These are phyloP conservation scores for Oxyria digyna DNA, from an alignment of 148 eudicot genomes.

Conservation along the genomic window DNA sequence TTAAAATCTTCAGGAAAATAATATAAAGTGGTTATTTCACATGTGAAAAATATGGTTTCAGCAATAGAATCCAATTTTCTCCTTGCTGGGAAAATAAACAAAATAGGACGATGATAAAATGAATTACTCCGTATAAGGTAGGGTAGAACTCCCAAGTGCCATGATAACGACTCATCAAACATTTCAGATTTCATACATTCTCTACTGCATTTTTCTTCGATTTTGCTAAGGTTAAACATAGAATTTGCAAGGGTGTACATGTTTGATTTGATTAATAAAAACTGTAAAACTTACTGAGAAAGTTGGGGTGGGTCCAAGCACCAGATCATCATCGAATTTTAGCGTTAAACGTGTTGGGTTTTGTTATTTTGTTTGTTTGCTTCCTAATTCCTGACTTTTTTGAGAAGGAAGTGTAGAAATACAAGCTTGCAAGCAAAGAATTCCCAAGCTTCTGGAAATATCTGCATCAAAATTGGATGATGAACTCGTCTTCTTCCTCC, in stretches of 20 bases:
- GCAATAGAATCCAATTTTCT: not conserved
- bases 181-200: not conserved
- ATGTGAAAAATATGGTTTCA: not conserved
- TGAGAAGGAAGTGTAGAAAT: not conserved
- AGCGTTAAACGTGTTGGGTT: not conserved
- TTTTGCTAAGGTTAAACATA: no score
- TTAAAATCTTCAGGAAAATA: no score
- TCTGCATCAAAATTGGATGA: slow-evolving; percentile 4
- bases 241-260: no score
- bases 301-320: not conserved
- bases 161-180: not conserved
- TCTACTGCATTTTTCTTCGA: not conserved
- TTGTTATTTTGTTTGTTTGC: not conserved
- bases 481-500: not conserved
- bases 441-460: slow-evolving; percentile 1
- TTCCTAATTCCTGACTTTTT: not conserved
- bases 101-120: no score
- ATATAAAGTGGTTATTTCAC: no score
- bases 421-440: slow-evolving; percentile 5
- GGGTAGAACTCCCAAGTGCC: not conserved
- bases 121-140: no score
- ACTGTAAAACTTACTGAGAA: no score
- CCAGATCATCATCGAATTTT: not conserved
- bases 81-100: no score
- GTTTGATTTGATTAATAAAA: no score